phyloP scores from a whole-genome alignment of 2,329 filamentous ascomycete species.

The Colletotrichum sidae region DNA sequence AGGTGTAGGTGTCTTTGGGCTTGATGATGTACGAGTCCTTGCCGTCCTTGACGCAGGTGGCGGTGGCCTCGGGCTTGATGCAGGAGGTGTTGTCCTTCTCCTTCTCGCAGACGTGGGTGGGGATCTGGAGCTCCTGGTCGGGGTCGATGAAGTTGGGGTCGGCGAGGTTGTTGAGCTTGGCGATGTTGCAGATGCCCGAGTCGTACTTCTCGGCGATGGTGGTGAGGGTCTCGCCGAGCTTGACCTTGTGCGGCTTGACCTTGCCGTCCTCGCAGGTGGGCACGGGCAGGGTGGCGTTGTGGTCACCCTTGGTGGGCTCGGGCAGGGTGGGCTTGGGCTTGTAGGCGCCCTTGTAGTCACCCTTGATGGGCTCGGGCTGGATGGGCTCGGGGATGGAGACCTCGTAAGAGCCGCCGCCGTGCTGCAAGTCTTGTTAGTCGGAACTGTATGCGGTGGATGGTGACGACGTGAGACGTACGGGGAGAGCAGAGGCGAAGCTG shows the following conservation, averaged over 20 bases:
- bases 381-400: too few species aligned
- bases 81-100: constrained; percentile 25
- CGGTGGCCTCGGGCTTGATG: not conserved
- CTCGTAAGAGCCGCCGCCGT: constrained; percentile 5
- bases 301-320: too few species aligned
- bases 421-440: constrained; percentile 1
- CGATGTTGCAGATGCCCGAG: constrained; percentile 30
- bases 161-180: constrained; percentile 9
- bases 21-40: constrained; percentile 69
- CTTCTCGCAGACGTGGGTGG: constrained; percentile 13
- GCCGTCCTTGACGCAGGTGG: constrained; percentile 15
- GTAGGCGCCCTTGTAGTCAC: too few species aligned
- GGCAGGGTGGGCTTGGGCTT: too few species aligned
- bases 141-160: constrained; percentile 19
- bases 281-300: too few species aligned
- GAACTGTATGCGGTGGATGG: not conserved
- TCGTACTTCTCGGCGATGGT: constrained; percentile 17
- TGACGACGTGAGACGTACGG: not conserved
- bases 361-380: too few species aligned
- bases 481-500: not conserved
- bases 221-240: constrained; percentile 12
- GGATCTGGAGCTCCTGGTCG: constrained; percentile 14
- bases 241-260: constrained; percentile 10
- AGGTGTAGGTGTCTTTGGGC: constrained; percentile 81
- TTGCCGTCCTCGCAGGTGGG: too few species aligned